Percentiles rank a stretch among this genome's conserved stretches.
These are phyloP conservation scores for Mercurialis annua DNA, from an alignment of 345 rosid species.

Conservation along the genomic window DNA sequence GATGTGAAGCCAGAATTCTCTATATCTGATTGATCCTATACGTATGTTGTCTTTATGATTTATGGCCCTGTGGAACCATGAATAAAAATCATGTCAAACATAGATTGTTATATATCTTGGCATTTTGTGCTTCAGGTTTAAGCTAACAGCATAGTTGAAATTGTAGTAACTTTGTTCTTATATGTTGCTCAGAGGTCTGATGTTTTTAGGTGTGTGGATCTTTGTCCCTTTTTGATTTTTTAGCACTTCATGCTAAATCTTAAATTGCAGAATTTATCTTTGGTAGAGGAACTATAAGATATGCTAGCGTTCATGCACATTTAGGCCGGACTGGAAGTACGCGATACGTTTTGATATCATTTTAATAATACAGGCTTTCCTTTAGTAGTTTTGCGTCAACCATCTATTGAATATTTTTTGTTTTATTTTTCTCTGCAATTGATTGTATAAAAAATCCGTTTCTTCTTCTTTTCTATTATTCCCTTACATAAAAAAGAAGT, in stretches of 20 bases:
- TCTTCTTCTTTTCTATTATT: too few relatives aligned
- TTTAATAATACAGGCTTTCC: conserved; percentile 26
- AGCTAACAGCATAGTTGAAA: background rate
- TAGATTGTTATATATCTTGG: background rate
- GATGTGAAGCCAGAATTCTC: conserved; percentile 35
- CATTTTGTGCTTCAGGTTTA: background rate
- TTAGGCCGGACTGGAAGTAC: conserved; percentile 35
- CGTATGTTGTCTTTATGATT: conserved; percentile 10
- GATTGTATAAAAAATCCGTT: too few relatives aligned
- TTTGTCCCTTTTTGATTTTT: background rate
- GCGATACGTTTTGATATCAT: conserved; percentile 32
- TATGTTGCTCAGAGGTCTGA: conserved; percentile 34
- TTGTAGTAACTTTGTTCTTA: background rate
- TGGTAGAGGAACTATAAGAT: conserved; percentile 32
- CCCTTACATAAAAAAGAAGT: too few relatives aligned
- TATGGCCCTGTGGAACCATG: background rate
- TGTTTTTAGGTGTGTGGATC: conserved; percentile 24
- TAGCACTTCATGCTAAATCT: background rate
- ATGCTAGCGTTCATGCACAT: conserved; percentile 37
- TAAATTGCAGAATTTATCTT: background rate
- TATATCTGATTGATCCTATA: conserved; percentile 32
- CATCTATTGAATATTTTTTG: too few relatives aligned
- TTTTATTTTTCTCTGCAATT: too few relatives aligned
- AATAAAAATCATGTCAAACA: background rate
- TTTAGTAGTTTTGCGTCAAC: too few relatives aligned